phyloP scores from a whole-genome alignment of 163 green algal genomes.

The Scenedesmus sp. region DNA sequence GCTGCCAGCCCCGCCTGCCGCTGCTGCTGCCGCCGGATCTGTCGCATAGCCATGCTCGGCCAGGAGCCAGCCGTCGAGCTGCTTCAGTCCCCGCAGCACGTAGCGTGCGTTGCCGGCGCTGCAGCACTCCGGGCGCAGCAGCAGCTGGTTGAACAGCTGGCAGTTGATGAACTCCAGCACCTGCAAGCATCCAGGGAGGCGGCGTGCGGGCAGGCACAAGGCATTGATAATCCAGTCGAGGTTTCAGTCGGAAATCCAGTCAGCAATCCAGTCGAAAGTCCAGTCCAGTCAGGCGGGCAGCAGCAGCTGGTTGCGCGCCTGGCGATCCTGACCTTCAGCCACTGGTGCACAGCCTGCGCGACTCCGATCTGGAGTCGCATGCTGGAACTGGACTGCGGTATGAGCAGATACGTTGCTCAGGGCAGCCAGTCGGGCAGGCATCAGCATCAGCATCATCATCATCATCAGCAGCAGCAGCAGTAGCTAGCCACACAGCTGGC shows the following conservation, averaged over 20 bases:
- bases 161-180: constrained; percentile 63
- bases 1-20: constrained; percentile 19
- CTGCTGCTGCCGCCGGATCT: neutral
- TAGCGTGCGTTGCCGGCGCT: constrained; percentile 60
- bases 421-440: too few relatives aligned
- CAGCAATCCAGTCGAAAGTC: too few relatives aligned
- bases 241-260: too few relatives aligned
- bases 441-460: too few relatives aligned
- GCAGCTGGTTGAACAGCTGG: constrained; percentile 76
- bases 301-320: neutral
- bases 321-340: neutral
- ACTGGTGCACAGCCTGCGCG: too few relatives aligned
- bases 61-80: constrained; percentile 52
- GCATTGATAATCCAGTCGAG: too few relatives aligned
- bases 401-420: too few relatives aligned
- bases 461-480: neutral
- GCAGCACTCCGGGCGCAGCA: constrained; percentile 73
- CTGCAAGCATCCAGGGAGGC: constrained; percentile 40
- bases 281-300: neutral
- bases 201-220: neutral
- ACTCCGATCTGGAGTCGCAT: too few relatives aligned
- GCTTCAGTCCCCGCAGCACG: constrained; percentile 54
- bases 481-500: neutral
- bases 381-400: too few relatives aligned
- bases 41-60: constrained; percentile 1